Conservation (phyloP, 306 rosid genomes). For the cucumber (Cucumis sativus) region Cucumber_9930_V3 NC_026661.2:12296501-12297000, state of each 20-base stretch:
- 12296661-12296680: neutral
- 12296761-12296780: neutral
- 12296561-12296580: neutral
- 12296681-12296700: neutral
- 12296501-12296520: neutral
- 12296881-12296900: constrained; percentile 21
- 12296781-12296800: neutral
- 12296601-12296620: neutral
- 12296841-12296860: constrained; percentile 24
- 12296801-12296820: neutral
- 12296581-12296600: neutral
- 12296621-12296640: neutral
- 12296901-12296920: neutral
- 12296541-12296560: neutral
- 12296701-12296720: neutral
- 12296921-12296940: neutral
- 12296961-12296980: too few relatives aligned
- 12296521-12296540: neutral
- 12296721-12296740: neutral
- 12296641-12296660: neutral
- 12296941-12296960: neutral
- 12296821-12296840: constrained; percentile 9
- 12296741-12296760: neutral
- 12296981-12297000: too few relatives aligned
- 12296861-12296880: constrained; percentile 19